phyloP scores from a whole-genome alignment of 495 filamentous ascomycete genomes.

The Cenococcum geophilum region DNA sequence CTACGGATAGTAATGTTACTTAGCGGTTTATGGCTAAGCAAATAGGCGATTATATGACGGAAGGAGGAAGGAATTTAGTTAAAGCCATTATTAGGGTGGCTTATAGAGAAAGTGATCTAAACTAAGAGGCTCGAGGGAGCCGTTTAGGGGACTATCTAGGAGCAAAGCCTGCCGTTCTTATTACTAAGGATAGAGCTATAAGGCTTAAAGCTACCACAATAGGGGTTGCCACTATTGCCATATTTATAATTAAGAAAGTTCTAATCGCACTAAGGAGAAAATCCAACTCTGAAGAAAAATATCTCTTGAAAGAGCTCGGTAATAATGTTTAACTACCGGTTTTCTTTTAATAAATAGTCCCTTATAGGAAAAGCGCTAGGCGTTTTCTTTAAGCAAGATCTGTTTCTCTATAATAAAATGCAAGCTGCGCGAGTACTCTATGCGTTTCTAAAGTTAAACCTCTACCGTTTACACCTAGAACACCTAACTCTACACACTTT shows the following conservation, averaged over 20 bases:
- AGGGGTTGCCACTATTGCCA: slow-evolving; percentile 15
- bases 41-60: background rate
- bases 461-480: no score
- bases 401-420: no score
- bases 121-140: background rate
- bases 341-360: no score
- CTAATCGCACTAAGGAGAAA: slow-evolving; percentile 1
- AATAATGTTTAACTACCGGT: no score
- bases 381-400: no score
- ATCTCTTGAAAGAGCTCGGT: no score
- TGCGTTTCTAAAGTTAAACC: no score
- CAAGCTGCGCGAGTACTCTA: no score
- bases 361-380: no score
- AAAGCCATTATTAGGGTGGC: slow-evolving; percentile 11
- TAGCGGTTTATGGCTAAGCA: background rate
- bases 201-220: slow-evolving; percentile 11
- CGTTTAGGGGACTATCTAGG: background rate
- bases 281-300: background rate
- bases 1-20: background rate
- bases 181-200: slow-evolving; percentile 15
- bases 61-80: background rate
- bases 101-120: slow-evolving; percentile 2
- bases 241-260: slow-evolving; percentile 12
- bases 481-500: no score
- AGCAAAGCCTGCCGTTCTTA: slow-evolving; percentile 8